Evolutionary conservation across 805 yeast genomes (phyloP), one percentile per base, ranked within the genome.

Genomic region (Monosporozyma aquatica): DNA sequence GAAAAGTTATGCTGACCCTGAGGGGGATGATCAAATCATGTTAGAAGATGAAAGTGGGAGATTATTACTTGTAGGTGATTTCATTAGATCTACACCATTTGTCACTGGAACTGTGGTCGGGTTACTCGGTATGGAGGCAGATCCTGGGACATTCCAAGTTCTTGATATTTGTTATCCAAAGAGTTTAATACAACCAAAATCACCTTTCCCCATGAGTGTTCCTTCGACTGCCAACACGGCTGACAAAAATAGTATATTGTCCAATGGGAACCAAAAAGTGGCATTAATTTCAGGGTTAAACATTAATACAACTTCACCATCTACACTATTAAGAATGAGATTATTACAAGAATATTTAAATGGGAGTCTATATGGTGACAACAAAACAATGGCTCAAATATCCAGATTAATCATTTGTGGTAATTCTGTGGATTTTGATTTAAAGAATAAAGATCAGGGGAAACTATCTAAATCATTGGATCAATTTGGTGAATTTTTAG

Each of bases 41-140:
- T 59, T 92, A 27, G 97, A 92, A 60, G 98, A 92, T 62, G 96
- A 87, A 54, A 78, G 87, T 43, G 98, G 98, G 3, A 69, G 98
- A 40, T 80, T 95, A 6, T 59, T 77, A 25, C 64, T 92, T 18
- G 78, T 75, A 38, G 89, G 87, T 21, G 71, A 73, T 14, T 61
- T 80, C 25, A 70, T 83, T 34, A 66, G 68, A 40, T 56, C 61
- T 6, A 68, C 75, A 15, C 72, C 81, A 2, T 67, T 90, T 21
- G 95, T 89, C 0, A 92, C 97, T 0, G 98, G 98, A 4, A 73
- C 79, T n/a, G 81, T 89, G 0, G 76, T 87, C 6, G 97, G 90
- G 0, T 74, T 87, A 1, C 59, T 87, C 9, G 98, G 98, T 0
- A 78, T 85, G 66, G 96, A 89, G 57, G 71, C 82, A 7, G 78